These are phyloP conservation scores for Mycena chlorophos DNA, from an alignment of 768 basidiomycete genomes.

Conservation along the genomic window DNA sequence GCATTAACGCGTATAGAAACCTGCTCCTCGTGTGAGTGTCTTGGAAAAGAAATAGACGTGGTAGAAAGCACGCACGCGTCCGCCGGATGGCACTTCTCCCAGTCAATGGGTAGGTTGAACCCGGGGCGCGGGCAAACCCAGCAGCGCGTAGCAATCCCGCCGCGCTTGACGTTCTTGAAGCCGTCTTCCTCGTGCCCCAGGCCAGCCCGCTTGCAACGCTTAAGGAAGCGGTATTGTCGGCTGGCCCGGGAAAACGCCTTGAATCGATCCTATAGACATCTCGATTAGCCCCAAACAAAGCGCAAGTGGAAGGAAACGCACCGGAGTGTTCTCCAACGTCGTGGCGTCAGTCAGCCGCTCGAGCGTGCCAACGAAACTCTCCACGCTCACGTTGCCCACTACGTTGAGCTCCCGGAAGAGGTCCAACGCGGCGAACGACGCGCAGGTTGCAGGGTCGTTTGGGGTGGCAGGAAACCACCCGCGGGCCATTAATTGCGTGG, in stretches of 20 bases:
- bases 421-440: conserved; percentile 1
- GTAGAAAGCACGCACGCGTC: conserved; percentile 2
- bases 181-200: conserved; percentile 2
- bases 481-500: no score
- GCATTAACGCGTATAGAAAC: conserved; percentile 12
- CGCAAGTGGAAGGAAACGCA: background rate
- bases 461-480: conserved; percentile 14
- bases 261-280: conserved; percentile 9
- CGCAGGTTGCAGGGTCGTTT: conserved; percentile 5
- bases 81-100: conserved; percentile 8
- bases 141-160: conserved; percentile 17
- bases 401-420: conserved; percentile 14
- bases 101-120: conserved; percentile 22
- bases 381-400: background rate
- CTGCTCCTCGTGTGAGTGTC: no score
- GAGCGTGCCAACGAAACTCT: background rate
- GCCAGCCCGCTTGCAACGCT: conserved; percentile 1
- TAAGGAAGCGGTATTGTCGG: background rate
- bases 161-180: background rate
- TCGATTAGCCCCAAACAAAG: background rate
- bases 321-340: background rate
- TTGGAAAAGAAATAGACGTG: background rate
- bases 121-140: conserved; percentile 23
- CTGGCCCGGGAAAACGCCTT: conserved; percentile 1
- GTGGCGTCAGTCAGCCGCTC: conserved; percentile 5